phyloP scores from a whole-genome alignment of 1,284 basidiomycete species.

The Ustilago lituana region DNA sequence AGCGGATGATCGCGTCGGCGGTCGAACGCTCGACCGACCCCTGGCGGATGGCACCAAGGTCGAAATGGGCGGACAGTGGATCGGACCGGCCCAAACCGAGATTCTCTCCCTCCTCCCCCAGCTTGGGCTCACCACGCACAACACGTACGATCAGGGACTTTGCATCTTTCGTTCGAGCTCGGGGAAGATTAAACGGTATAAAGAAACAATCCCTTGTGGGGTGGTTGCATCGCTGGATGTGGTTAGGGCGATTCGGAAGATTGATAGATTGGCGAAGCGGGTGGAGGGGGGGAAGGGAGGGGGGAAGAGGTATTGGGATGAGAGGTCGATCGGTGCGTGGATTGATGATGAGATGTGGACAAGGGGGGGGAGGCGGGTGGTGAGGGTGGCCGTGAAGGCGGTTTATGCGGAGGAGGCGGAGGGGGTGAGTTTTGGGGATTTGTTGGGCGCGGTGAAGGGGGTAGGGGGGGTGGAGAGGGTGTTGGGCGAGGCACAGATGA shows the following conservation, averaged over 20 bases:
- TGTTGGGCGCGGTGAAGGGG: constrained; percentile 33
- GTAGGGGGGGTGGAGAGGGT: constrained; percentile 42
- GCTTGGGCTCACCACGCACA: constrained; percentile 65
- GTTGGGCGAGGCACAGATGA: constrained; percentile 42
- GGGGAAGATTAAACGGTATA: constrained; percentile 34
- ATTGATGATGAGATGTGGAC: constrained; percentile 45
- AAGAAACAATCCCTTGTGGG: constrained; percentile 39
- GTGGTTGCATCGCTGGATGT: constrained; percentile 38
- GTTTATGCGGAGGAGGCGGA: constrained; percentile 47
- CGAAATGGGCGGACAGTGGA: constrained; percentile 71
- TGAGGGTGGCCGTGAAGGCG: constrained; percentile 43
- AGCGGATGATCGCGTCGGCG: constrained; percentile 69
- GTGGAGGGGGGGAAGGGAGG: constrained; percentile 22
- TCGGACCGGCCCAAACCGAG: constrained; percentile 70
- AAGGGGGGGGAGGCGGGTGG: constrained; percentile 29
- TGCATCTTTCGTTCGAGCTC: too few species aligned
- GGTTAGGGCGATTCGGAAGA: constrained; percentile 36
- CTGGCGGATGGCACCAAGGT: constrained; percentile 55
- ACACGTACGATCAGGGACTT: constrained; percentile 45
- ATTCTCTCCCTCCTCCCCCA: constrained; percentile 68
- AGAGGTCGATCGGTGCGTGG: constrained; percentile 44
- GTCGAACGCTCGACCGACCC: constrained; percentile 68
- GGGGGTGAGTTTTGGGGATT: constrained; percentile 42
- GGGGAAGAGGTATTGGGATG: constrained; percentile 34
- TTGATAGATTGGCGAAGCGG: constrained; percentile 35